Evolutionary conservation across 208 protist species (phyloP), one percentile per base, ranked within the genome.

Genomic region (Acanthamoeba quina): DNA sequence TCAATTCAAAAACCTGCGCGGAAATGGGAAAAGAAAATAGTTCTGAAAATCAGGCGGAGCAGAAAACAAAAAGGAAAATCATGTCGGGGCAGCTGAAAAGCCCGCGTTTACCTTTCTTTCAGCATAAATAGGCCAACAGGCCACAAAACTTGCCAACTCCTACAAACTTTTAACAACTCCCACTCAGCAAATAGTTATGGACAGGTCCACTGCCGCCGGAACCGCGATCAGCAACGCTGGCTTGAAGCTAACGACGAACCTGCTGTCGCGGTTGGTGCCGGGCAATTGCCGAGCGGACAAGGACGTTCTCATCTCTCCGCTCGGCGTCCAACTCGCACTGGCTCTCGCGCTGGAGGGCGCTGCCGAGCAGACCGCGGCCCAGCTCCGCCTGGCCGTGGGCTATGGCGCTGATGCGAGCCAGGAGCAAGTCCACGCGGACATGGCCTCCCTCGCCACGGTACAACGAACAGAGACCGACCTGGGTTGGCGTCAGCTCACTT

Each of bases 291-390:
- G 6, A 0, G 15, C 19, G 0, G n/a, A 74, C 29, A 70, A 13
- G 62, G 29, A 82, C 74, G 76, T 85, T 31, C 31, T 85, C 7
- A 13, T 85, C 31, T 85, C 76, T 7, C 76, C 76, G 31, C 31
- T 85, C 11, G 41, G 76, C 76, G 21, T 85, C 41, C n/a, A 26
- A 17, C n/a, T 56, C 11, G 80, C 80, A 5, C 54, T 88, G 26
- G 80, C 80, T 11, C 24, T 88, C 15, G 31, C 80, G 52, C 54
- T 88, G 26, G 80, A 56, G 31, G 80, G 80, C 52, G 80, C 80
- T 13, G 7, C 17, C 54, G 41, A 37, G 19, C 24, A 64, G 17
- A 88, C 52, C 26, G 80, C 80, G 17, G 80, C n/a, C 29, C 29
- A 88, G 47, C 24, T 88, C 21, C 17, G 17, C 6, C 17, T 13